phyloP scores from a whole-genome alignment of 2,329 filamentous ascomycete species.

The Trichoderma breve region DNA sequence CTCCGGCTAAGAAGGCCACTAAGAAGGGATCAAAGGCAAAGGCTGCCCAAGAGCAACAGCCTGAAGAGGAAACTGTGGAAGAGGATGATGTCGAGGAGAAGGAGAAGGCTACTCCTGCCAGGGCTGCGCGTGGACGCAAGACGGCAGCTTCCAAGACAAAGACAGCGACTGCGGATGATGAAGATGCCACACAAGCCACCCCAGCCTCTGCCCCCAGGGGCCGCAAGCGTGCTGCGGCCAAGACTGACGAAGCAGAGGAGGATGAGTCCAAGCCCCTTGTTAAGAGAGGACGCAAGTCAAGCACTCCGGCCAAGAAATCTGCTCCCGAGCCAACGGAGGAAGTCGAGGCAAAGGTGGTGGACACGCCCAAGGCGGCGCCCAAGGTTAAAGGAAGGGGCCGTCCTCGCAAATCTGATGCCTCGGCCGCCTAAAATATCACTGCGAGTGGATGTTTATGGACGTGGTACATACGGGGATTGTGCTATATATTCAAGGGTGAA shows the following conservation, averaged over 20 bases:
- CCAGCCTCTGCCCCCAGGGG: slow-evolving; percentile 15
- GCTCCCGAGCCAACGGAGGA: slow-evolving; percentile 1
- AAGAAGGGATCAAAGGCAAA: slow-evolving; percentile 21
- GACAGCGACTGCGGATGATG: slow-evolving; percentile 17
- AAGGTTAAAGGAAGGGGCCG: slow-evolving; percentile 24
- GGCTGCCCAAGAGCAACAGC: neutral
- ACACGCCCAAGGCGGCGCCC: neutral
- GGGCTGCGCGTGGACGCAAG: slow-evolving; percentile 9
- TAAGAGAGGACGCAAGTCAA: slow-evolving; percentile 31
- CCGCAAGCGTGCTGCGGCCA: slow-evolving; percentile 20
- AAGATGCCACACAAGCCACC: slow-evolving; percentile 20
- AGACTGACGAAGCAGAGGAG: slow-evolving; percentile 24
- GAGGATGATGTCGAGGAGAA: slow-evolving; percentile 27
- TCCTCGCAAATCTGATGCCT: slow-evolving; percentile 25
- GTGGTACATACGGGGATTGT: neutral
- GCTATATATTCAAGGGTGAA: neutral
- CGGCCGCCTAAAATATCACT: neutral
- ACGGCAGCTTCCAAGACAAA: slow-evolving; percentile 17
- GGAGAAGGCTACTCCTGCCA: slow-evolving; percentile 19
- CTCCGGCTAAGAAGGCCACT: slow-evolving; percentile 15
- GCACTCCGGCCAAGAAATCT: neutral
- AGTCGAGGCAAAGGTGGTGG: slow-evolving; percentile 1
- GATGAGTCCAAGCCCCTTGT: slow-evolving; percentile 24
- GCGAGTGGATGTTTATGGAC: neutral
- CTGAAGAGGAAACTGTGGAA: slow-evolving; percentile 12